Evolutionary conservation across 1,284 basidiomycete genomes (phyloP).

Genomic region (Ceratobasidium sp.): DNA sequence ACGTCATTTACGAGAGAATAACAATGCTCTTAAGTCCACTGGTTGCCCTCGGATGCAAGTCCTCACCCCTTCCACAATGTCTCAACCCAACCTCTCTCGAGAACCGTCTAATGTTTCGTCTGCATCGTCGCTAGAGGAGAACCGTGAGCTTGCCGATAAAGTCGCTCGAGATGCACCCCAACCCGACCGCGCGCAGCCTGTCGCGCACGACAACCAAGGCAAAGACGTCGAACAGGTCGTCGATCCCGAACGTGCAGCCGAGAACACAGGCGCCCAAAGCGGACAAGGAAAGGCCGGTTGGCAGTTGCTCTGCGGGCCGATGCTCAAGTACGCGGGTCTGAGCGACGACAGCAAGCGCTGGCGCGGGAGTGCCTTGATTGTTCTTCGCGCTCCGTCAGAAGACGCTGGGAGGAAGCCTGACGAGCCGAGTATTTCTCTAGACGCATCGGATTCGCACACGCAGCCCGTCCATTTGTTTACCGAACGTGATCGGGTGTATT

Average conservation of each 20-base stretch:
- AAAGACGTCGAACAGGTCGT: constrained; percentile 34
- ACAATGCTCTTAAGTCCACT: not conserved
- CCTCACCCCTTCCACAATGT: constrained; percentile 1
- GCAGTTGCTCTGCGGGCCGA: constrained; percentile 29
- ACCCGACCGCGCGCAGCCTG: constrained; percentile 33
- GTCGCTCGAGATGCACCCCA: constrained; percentile 32
- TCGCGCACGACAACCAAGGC: constrained; percentile 29
- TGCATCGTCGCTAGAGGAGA: constrained; percentile 4
- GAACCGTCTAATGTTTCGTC: not conserved
- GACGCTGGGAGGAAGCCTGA: constrained; percentile 12
- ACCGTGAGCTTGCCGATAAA: constrained; percentile 31
- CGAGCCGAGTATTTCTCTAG: constrained; percentile 27
- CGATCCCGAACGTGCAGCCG: constrained; percentile 27
- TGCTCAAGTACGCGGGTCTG: constrained; percentile 36
- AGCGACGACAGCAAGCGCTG: constrained; percentile 33
- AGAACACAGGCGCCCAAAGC: constrained; percentile 17
- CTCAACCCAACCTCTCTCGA: constrained; percentile 1
- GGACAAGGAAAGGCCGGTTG: constrained; percentile 13
- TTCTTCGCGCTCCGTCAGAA: constrained; percentile 32
- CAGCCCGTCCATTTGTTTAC: constrained; percentile 32
- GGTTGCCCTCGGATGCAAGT: not conserved
- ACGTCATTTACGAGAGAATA: constrained; percentile 22
- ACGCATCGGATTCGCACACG: constrained; percentile 24
- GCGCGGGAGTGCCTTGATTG: constrained; percentile 33
- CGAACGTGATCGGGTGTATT: constrained; percentile 38